phyloP scores from a whole-genome alignment of 495 filamentous ascomycete genomes.

The Lepraria neglecta region DNA sequence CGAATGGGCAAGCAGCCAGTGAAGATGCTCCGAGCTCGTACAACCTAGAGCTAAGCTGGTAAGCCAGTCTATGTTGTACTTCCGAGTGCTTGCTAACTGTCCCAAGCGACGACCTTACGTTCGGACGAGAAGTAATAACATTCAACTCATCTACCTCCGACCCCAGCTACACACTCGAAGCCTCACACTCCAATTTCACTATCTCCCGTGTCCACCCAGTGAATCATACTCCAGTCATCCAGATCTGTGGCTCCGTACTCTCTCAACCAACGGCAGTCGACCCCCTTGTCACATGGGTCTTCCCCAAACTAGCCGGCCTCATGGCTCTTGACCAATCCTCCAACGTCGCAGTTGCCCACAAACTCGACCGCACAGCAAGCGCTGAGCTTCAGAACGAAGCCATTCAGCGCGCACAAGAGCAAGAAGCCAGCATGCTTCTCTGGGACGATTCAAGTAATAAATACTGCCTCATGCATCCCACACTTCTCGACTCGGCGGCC shows the following conservation, averaged over 20 bases:
- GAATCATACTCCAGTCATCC: slow-evolving; percentile 21
- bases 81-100: neutral
- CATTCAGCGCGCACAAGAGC: slow-evolving; percentile 23
- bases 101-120: slow-evolving; percentile 22
- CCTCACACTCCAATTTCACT: slow-evolving; percentile 20
- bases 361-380: slow-evolving; percentile 26
- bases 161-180: slow-evolving; percentile 25
- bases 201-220: slow-evolving; percentile 24
- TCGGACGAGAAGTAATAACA: slow-evolving; percentile 25
- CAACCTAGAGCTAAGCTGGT: slow-evolving; percentile 26
- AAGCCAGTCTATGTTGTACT: slow-evolving; percentile 4
- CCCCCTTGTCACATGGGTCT: slow-evolving; percentile 26
- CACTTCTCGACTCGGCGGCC: slow-evolving; percentile 21
- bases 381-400: slow-evolving; percentile 28
- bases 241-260: slow-evolving; percentile 22
- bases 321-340: slow-evolving; percentile 29
- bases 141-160: slow-evolving; percentile 25
- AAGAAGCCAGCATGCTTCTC: slow-evolving; percentile 26
- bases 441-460: slow-evolving; percentile 25
- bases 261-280: slow-evolving; percentile 17
- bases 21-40: slow-evolving; percentile 17
- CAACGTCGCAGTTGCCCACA: slow-evolving; percentile 21
- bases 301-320: slow-evolving; percentile 28
- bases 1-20: slow-evolving; percentile 27
- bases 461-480: slow-evolving; percentile 28